Evolutionary conservation across 1,284 basidiomycete genomes (phyloP).

Genomic region (Puccinia brachypodii): DNA sequence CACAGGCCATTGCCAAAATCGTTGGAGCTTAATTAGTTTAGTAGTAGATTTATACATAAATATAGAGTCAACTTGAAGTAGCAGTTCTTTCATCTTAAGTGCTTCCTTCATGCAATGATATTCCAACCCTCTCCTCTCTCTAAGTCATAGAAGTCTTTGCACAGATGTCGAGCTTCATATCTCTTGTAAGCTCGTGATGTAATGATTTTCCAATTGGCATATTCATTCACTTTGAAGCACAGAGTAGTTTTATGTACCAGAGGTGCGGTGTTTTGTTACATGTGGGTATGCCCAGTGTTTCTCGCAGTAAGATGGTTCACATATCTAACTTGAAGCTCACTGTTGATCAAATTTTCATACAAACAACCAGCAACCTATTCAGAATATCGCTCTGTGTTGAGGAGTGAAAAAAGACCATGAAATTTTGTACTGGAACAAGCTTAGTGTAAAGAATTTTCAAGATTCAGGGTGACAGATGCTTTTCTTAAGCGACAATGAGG

Average conservation of each 20-base stretch:
- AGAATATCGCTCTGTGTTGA: too few species aligned
- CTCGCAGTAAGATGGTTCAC: too few species aligned
- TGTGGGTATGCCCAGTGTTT: too few species aligned
- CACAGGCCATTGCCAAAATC: slow-evolving; percentile 54
- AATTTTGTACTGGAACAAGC: too few species aligned
- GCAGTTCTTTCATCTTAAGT: slow-evolving; percentile 1
- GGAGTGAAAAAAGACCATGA: too few species aligned
- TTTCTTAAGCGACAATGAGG: background rate
- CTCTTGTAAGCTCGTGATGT: background rate
- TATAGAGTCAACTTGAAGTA: slow-evolving; percentile 10
- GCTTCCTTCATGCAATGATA: background rate
- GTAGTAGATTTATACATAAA: background rate
- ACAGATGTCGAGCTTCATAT: background rate
- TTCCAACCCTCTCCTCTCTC: background rate
- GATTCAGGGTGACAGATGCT: background rate
- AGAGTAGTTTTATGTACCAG: too few species aligned
- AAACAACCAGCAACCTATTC: too few species aligned
- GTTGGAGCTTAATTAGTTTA: slow-evolving; percentile 58
- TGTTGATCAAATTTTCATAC: too few species aligned
- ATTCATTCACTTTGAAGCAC: too few species aligned
- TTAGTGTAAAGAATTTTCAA: background rate
- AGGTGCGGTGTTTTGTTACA: too few species aligned
- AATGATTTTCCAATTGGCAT: too few species aligned
- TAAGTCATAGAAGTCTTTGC: background rate
- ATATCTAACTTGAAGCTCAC: too few species aligned